Base-by-base conservation (phyloP, 2,329 filamentous ascomycete genomes). In the Neofusicoccum umdonicola region DNA sequence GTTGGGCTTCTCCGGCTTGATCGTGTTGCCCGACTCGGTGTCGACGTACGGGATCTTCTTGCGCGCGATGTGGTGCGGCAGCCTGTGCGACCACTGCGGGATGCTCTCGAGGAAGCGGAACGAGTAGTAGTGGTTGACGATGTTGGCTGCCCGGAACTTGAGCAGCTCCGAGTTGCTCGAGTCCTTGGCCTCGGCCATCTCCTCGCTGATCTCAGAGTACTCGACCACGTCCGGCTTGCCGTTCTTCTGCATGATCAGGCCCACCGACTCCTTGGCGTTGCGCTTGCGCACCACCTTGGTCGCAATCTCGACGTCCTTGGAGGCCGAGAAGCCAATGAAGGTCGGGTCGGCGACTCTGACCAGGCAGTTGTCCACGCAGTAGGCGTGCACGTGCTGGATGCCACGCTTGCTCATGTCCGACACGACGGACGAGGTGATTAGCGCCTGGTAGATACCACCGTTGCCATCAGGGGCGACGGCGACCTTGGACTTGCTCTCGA, bases 201-300 rank as follows among this genome's bases (percentile, higher is more conserved):
- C 89, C 69, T 87, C 81, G 82, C 96, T 91, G 71, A 99, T 98
- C 82, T 99, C 95, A 5, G 93, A 97, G 84, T 99, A 99, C 82
- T 99, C 95, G 62, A 99, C 94, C 3, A 99, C 95, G 75, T 96
- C 95, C 44, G 95, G 95, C 81, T 91, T 93, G 79, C 93, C 93
- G 78, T 98, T 96, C 86, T 96, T 97, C 74, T 90, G 88, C 65
- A 99, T 81, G 73, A 99, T 98, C 67, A 99, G 84, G 51, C 95
- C 95, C 42, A 99, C 95, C 1, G 93, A 93, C 82, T 99, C 95
- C 74, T 92, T 96, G 62, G 95, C 94, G 76, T 94, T 91, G 72
- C 95, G 93, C 87, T 99, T 99, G 71, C 95, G 92, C 67, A 99
- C 95, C n/a, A 97, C 95, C 84, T 99, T 99, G 71, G 95, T 99